Conservation (phyloP, 306 rosid species). For the Dryas octopetala region DNA sequence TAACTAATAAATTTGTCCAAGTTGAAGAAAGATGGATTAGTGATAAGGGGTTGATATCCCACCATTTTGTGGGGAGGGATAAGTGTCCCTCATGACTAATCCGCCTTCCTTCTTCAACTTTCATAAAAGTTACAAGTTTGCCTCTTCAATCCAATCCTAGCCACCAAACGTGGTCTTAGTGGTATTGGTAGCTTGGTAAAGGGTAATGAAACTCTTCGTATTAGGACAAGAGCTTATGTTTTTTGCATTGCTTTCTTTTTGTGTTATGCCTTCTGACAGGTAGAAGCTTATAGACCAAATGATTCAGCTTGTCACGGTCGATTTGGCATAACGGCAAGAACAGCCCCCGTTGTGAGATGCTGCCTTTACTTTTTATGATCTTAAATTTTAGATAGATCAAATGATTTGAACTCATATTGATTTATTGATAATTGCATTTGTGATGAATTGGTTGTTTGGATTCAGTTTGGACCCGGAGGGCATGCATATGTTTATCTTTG, state of each 20-base stretch:
- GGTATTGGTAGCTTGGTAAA: not conserved
- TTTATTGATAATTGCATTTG: not conserved
- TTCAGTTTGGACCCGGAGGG: slow-evolving; percentile 89
- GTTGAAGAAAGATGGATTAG: too few species aligned
- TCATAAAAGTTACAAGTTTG: too few species aligned
- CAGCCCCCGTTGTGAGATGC: slow-evolving; percentile 81
- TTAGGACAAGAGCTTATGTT: not conserved
- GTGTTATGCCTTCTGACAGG: slow-evolving; percentile 38
- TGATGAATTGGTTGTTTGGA: slow-evolving; percentile 17
- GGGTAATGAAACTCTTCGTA: not conserved
- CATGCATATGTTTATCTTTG: slow-evolving; percentile 87
- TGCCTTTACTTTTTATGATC: not conserved
- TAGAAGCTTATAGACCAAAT: slow-evolving; percentile 84
- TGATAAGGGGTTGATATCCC: too few species aligned
- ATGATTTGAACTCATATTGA: not conserved
- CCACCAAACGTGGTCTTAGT: too few species aligned
- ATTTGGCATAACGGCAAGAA: slow-evolving; percentile 86
- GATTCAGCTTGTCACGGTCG: slow-evolving; percentile 91
- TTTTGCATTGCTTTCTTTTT: not conserved
- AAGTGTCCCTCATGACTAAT: too few species aligned
- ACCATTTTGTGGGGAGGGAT: too few species aligned
- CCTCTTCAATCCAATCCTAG: too few species aligned
- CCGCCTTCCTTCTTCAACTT: too few species aligned
- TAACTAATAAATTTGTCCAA: too few species aligned
- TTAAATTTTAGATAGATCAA: not conserved